Evolutionary conservation across 495 filamentous ascomycete species (phyloP), one percentile per base, ranked within the genome.

Genomic region (Margaritispora aquatica): DNA sequence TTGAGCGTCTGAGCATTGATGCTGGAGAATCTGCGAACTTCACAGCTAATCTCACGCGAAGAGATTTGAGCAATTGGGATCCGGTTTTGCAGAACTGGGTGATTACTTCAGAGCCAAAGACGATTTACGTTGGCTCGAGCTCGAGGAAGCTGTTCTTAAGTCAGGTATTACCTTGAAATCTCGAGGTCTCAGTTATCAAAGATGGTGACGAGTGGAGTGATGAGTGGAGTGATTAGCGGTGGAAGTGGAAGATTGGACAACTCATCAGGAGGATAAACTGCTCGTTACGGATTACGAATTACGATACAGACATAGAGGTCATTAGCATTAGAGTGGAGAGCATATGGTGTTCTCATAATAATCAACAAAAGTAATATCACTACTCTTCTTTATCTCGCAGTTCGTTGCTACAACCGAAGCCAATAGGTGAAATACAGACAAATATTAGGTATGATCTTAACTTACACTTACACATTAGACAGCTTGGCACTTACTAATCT

Each of bases 51-150:
- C 69, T 98, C 57, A 88, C 80, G 27, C 80, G 94, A 29, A 84
- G 92, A 55, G 94, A 98, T 68, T 55, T 98, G 55, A 90, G 88
- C 62, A 94, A 92, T 68, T 98, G 93, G 94, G 90, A 97, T 63
- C 75, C 82, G 19, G 78, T 67, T 13, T 64, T 72, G n/a, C 91
- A 97, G 78, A 88, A 97, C 75, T 98, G 94, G 94, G 83, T 87
- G 51, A 79, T 97, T 47, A 80, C 79, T n/a, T 66, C 75, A 22
- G 76, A 81, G 54, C 68, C 80, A 50, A 96, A 95, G 84, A 92
- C 78, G 62, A 84, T 89, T 22, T 88, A 81, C 63, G 88, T 96
- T 72, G 67, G 67, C 10, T 29, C 56, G 2, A 67, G 64, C 44
- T 65, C 61, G n/a, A 63, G 62, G 46, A 67, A 63, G 19, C 46